A percentile compares a stretch with the other conserved stretches of the same genome.
These are phyloP conservation scores for Ophiostoma fasciatum DNA, from an alignment of 2,329 filamentous ascomycete genomes.

Conservation along the genomic window DNA sequence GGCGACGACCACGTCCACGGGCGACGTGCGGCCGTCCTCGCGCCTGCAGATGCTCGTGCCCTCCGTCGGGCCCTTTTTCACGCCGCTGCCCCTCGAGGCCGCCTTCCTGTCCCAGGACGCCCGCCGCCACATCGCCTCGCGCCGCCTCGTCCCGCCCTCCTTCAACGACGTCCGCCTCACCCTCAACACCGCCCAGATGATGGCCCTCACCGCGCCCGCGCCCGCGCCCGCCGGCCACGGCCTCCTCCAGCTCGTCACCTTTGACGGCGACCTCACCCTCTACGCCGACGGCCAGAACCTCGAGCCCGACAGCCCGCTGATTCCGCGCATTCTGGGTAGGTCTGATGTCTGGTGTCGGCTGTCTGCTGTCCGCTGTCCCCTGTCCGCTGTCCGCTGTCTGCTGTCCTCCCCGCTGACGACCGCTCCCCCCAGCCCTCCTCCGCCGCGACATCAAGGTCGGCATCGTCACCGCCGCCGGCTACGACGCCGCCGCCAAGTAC, in stretches of 20 bases:
- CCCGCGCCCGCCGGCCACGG: neutral
- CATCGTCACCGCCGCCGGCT: conserved; percentile 93
- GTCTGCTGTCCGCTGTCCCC: conserved; percentile 31
- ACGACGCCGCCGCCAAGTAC: conserved; percentile 76
- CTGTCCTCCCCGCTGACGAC: conserved; percentile 15
- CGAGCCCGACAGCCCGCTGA: conserved; percentile 60
- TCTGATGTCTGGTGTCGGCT: no score
- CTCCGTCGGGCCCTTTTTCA: conserved; percentile 87
- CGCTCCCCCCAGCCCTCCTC: conserved; percentile 44
- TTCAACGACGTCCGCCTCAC: conserved; percentile 94
- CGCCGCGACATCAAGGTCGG: conserved; percentile 68
- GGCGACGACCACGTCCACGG: no score
- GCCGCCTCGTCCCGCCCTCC: conserved; percentile 85
- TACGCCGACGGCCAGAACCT: conserved; percentile 83
- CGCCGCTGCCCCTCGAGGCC: conserved; percentile 67
- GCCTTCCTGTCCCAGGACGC: conserved; percentile 85
- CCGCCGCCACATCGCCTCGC: conserved; percentile 72
- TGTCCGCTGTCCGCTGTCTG: no score
- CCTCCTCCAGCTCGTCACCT: conserved; percentile 71
- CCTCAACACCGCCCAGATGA: conserved; percentile 86
- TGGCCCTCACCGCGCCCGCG: conserved; percentile 55
- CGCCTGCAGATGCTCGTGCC: conserved; percentile 90
- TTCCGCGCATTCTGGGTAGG: conserved; percentile 42
- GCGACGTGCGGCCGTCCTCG: conserved; percentile 56
- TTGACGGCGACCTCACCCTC: conserved; percentile 93